Conservation (phyloP, 1,284 basidiomycete species). For the Moniliella sp. region DNA sequence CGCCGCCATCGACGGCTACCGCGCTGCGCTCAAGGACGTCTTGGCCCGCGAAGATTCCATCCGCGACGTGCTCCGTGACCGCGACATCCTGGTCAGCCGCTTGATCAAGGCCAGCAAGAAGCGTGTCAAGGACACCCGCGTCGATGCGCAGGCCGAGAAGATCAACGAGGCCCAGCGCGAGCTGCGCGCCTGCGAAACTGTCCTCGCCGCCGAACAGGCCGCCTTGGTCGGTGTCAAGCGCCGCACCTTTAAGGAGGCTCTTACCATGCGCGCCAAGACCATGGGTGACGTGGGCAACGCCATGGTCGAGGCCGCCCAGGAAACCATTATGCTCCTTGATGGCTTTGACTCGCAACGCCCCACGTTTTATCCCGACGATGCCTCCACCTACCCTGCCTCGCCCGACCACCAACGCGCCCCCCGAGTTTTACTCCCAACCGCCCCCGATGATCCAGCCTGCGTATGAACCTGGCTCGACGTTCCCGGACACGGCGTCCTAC, state of each 20-base stretch:
- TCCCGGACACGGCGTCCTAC: too few species aligned
- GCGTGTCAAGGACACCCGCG: constrained; percentile 10
- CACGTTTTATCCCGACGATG: too few species aligned
- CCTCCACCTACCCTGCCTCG: too few species aligned
- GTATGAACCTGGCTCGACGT: too few species aligned
- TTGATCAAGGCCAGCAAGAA: constrained; percentile 35
- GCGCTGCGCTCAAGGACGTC: constrained; percentile 35
- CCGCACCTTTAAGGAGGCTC: constrained; percentile 35
- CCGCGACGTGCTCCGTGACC: constrained; percentile 34
- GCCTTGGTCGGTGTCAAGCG: constrained; percentile 35
- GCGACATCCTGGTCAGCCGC: constrained; percentile 35
- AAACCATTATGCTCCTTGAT: constrained; percentile 32
- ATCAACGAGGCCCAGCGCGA: constrained; percentile 33
- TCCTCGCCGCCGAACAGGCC: constrained; percentile 31
- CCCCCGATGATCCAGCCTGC: too few species aligned
- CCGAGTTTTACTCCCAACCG: too few species aligned
- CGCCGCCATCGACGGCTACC: constrained; percentile 33
- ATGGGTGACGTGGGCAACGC: constrained; percentile 35
- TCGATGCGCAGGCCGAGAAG: constrained; percentile 25
- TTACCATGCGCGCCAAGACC: constrained; percentile 34
- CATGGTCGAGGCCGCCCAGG: constrained; percentile 33
- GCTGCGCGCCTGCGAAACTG: constrained; percentile 35
- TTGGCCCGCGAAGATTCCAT: constrained; percentile 35
- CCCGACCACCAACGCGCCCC: too few species aligned
- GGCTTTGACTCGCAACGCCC: too few species aligned